Conservation (phyloP, 768 basidiomycete genomes). For the Mycena capillaripes region DNA sequence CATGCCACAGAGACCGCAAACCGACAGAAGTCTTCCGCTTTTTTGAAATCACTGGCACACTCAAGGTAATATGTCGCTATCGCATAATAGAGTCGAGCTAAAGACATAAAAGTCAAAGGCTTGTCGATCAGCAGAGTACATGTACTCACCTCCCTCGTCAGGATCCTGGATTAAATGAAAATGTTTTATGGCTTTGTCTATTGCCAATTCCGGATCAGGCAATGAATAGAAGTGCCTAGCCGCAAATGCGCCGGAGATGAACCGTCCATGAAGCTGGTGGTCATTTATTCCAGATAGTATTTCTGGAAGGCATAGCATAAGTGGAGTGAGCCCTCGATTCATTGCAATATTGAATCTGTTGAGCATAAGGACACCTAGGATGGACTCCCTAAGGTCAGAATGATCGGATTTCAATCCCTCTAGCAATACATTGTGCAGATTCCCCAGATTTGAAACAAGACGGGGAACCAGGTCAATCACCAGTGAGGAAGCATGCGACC, state of each 20-base stretch:
- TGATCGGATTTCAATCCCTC: background rate
- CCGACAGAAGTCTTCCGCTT: background rate
- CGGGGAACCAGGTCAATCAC: background rate
- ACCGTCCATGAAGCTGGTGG: background rate
- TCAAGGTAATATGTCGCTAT: background rate
- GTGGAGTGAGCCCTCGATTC: background rate
- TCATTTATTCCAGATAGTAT: background rate
- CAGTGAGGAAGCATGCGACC: background rate
- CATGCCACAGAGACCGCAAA: background rate
- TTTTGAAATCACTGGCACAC: background rate
- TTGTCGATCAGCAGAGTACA: background rate
- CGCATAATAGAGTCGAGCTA: background rate
- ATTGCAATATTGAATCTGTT: background rate
- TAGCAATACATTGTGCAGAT: too few relatives aligned
- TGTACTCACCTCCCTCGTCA: background rate
- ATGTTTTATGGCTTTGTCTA: background rate
- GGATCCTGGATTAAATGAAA: background rate
- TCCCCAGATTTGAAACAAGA: background rate
- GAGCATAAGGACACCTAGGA: background rate
- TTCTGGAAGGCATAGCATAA: background rate
- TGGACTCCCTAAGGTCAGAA: background rate
- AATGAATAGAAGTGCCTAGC: background rate
- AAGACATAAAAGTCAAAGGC: background rate
- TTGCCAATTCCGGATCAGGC: background rate
- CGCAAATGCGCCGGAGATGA: background rate